These are phyloP conservation scores for Parietichytrium sp. DNA, from an alignment of 108 stramenopile species.

Conservation along the genomic window DNA sequence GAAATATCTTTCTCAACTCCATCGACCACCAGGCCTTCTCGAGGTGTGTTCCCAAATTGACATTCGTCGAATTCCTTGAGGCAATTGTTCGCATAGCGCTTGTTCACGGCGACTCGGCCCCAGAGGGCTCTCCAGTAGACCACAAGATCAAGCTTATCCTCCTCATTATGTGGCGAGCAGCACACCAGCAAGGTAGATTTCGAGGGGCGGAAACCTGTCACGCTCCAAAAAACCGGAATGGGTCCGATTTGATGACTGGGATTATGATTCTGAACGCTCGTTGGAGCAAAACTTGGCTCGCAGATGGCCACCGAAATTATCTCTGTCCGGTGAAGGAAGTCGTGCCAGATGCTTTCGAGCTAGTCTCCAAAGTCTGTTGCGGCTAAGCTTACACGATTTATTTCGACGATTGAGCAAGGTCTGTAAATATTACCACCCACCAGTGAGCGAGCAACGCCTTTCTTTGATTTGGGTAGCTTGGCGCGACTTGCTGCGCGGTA, in stretches of 20 bases:
- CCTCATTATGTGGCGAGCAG: slow-evolving; percentile 50
- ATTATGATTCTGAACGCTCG: slow-evolving; percentile 40
- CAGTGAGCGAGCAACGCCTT: no score
- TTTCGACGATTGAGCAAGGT: no score
- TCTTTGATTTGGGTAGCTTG: no score
- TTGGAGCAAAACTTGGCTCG: slow-evolving; percentile 43
- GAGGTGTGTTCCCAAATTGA: slow-evolving; percentile 27
- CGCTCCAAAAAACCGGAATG: background rate
- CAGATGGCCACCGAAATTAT: slow-evolving; percentile 45
- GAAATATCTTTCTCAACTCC: slow-evolving; percentile 60
- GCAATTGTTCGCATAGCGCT: slow-evolving; percentile 32
- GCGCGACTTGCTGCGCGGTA: no score
- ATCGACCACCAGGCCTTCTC: slow-evolving; percentile 30
- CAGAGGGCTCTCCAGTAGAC: background rate
- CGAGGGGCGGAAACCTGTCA: background rate
- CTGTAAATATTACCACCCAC: no score
- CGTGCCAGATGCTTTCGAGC: slow-evolving; percentile 6
- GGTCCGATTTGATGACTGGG: slow-evolving; percentile 42
- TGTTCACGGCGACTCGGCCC: background rate
- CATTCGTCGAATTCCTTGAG: slow-evolving; percentile 46
- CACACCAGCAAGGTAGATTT: background rate
- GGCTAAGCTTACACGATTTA: no score
- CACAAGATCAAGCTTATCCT: slow-evolving; percentile 42
- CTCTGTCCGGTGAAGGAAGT: slow-evolving; percentile 32
- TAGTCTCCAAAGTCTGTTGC: no score